phyloP scores from a whole-genome alignment of 495 filamentous ascomycete species.

The Penicillium turbatum region DNA sequence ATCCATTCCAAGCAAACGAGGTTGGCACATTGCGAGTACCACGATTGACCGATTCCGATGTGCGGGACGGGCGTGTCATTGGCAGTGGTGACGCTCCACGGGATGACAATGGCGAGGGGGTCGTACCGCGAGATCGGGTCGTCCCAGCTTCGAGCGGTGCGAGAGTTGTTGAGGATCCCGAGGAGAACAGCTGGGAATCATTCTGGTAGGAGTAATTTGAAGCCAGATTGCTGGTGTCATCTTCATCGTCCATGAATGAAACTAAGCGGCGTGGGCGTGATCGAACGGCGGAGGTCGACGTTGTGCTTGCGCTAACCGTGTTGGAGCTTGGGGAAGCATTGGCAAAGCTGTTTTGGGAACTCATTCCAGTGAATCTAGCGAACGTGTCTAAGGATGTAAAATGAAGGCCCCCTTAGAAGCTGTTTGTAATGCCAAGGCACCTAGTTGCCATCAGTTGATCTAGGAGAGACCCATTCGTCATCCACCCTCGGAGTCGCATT shows the following conservation, averaged over 20 bases:
- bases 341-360: conserved; percentile 38
- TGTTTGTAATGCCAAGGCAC: conserved; percentile 37
- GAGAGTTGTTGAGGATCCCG: conserved; percentile 31
- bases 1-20: conserved; percentile 31
- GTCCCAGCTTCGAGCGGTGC: conserved; percentile 24
- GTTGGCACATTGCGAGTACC: conserved; percentile 18
- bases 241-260: conserved; percentile 39
- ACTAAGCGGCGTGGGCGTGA: conserved; percentile 43
- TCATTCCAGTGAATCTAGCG: conserved; percentile 38
- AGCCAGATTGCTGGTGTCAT: conserved; percentile 17
- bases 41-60: conserved; percentile 25
- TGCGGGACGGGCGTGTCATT: conserved; percentile 42
- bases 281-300: conserved; percentile 38
- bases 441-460: conserved; percentile 40
- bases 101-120: conserved; percentile 43
- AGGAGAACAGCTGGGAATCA: conserved; percentile 29
- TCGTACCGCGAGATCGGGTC: conserved; percentile 37
- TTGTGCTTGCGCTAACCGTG: conserved; percentile 31
- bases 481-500: conserved; percentile 37
- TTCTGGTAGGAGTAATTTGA: conserved; percentile 19
- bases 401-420: conserved; percentile 25
- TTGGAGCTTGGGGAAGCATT: conserved; percentile 38
- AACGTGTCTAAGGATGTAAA: conserved; percentile 17
- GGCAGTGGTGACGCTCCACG: conserved; percentile 47
- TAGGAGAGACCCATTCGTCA: conserved; percentile 45